Percentiles rank a stretch among this genome's conserved stretches.
Conservation (phyloP, 345 rosid species). For the Noccaea caerulescens region DNA sequence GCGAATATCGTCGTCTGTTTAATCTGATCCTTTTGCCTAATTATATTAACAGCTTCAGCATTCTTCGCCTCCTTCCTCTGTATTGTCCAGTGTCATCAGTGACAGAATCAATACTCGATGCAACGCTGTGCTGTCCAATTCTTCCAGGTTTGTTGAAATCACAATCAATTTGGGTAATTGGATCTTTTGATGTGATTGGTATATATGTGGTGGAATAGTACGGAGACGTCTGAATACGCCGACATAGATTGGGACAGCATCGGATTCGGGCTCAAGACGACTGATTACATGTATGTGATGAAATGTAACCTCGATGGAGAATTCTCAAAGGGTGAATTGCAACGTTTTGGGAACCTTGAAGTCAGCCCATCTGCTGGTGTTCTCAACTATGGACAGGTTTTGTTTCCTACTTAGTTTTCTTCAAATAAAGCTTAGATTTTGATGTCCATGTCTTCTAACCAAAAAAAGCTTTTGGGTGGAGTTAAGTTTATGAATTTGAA, state of each 20-base stretch:
- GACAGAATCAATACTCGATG: slow-evolving; percentile 41
- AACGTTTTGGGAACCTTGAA: slow-evolving; percentile 86
- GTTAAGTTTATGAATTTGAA: not conserved
- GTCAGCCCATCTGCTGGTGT: slow-evolving; percentile 87
- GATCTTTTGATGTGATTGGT: slow-evolving; percentile 13
- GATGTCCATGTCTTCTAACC: not conserved
- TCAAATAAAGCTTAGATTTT: not conserved
- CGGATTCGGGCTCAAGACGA: slow-evolving; percentile 67
- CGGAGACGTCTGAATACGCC: slow-evolving; percentile 53
- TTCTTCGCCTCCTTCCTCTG: slow-evolving; percentile 37
- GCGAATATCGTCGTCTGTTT: not conserved
- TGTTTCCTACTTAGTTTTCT: not conserved
- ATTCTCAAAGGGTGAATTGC: slow-evolving; percentile 70
- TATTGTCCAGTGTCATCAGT: slow-evolving; percentile 22
- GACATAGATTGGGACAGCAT: slow-evolving; percentile 90
- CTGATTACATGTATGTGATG: slow-evolving; percentile 91
- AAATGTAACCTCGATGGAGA: slow-evolving; percentile 60
- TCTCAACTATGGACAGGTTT: slow-evolving; percentile 94
- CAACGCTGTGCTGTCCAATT: slow-evolving; percentile 41
- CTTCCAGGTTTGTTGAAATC: slow-evolving; percentile 33
- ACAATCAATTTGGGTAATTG: not conserved
- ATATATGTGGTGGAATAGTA: slow-evolving; percentile 35
- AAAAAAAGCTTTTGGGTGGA: not conserved
- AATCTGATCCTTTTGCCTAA: not conserved
- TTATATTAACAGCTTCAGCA: slow-evolving; percentile 48